Evolutionary conservation across 805 yeast genomes (phyloP).

Genomic region (Candida taoyuanica): DNA sequence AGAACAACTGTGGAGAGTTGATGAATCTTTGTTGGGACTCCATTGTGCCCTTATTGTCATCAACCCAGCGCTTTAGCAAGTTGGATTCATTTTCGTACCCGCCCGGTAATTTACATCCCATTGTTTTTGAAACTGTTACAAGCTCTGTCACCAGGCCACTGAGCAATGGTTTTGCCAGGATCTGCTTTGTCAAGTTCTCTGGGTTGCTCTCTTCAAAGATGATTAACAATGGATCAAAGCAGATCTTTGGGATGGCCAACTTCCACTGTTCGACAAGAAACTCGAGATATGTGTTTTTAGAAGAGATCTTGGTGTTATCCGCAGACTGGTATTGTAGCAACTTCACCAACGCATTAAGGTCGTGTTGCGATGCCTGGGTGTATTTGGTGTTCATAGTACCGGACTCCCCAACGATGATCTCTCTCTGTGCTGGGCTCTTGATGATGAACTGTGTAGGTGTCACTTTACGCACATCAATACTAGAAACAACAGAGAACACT

Average conservation of each 20-base stretch:
- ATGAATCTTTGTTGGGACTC: constrained; percentile 24
- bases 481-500: constrained; percentile 22
- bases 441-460: constrained; percentile 21
- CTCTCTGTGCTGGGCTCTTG: constrained; percentile 4
- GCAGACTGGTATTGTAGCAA: constrained; percentile 30
- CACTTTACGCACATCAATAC: constrained; percentile 19
- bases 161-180: constrained; percentile 79
- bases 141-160: constrained; percentile 77
- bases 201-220: constrained; percentile 71
- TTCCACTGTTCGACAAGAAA: constrained; percentile 80
- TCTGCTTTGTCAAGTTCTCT: constrained; percentile 51
- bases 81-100: constrained; percentile 66
- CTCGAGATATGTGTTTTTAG: constrained; percentile 43
- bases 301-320: constrained; percentile 1
- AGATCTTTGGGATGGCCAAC: constrained; percentile 71
- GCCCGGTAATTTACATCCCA: constrained; percentile 69
- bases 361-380: constrained; percentile 30
- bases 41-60: constrained; percentile 8
- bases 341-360: constrained; percentile 35
- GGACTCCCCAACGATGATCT: constrained; percentile 32
- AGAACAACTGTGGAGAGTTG: constrained; percentile 57
- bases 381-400: constrained; percentile 39
- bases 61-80: constrained; percentile 48
- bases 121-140: constrained; percentile 63
- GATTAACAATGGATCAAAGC: constrained; percentile 72